Evolutionary conservation across 306 rosid species (phyloP).

Genomic region (Acmispon strigosus): DNA sequence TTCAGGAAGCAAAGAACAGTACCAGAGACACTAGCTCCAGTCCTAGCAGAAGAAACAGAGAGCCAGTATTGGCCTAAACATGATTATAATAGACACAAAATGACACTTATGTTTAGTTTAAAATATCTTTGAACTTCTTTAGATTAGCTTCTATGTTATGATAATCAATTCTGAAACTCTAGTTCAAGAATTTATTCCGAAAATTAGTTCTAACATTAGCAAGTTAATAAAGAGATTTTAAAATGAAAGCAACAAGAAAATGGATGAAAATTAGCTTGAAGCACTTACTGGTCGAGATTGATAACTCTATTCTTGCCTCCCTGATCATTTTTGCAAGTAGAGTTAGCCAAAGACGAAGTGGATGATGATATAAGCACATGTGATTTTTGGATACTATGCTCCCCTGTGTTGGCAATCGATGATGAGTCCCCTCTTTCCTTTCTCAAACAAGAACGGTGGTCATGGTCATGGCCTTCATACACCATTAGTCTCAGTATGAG

Average conservation of each 20-base stretch:
- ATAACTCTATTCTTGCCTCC: conserved; percentile 33
- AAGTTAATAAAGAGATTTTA: background rate
- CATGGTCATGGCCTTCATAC: conserved; percentile 12
- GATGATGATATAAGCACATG: conserved; percentile 27
- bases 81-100: too few relatives aligned
- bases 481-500: conserved; percentile 42
- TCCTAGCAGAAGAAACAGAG: conserved; percentile 8
- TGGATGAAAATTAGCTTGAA: background rate
- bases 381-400: conserved; percentile 12
- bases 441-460: background rate
- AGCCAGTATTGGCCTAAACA: background rate
- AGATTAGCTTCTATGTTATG: too few relatives aligned
- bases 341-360: conserved; percentile 5
- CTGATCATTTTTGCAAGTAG: conserved; percentile 14
- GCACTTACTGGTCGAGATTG: conserved; percentile 81
- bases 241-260: background rate
- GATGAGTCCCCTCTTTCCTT: background rate
- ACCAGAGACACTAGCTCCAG: conserved; percentile 5
- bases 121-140: too few relatives aligned
- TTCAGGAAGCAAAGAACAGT: background rate
- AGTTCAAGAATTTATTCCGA: too few relatives aligned
- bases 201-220: too few relatives aligned
- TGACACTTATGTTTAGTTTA: too few relatives aligned
- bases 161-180: too few relatives aligned
- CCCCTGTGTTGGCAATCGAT: background rate